Base-by-base conservation (phyloP, 2,329 filamentous ascomycete genomes). In the Beauveria rudraprayagi region DNA sequence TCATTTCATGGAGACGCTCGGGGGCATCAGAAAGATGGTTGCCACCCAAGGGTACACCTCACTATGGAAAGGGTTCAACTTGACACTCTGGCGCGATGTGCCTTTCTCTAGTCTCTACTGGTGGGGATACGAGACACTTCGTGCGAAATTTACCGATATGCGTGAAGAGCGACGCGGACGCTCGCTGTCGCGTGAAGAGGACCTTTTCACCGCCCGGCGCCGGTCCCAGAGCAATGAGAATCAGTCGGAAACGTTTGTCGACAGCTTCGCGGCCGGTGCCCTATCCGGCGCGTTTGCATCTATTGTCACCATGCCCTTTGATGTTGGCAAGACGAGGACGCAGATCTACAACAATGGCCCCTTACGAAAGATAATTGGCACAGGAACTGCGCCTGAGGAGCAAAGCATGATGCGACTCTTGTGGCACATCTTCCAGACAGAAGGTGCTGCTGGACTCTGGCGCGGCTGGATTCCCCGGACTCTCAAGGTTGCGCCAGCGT, bases 81-180 rank as follows among this genome's bases (percentile, higher is more conserved):
- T 99, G 67, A 97, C 93, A 0, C 82, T 99, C 62, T 99, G 94
- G 94, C 84, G 94, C 65, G 94, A 99, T 70, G 94, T 97, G 0
- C 94, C 94, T 0, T 99, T 99, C 70, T 97, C 93, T 1, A 94
- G 90, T 3, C 83, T 99, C 50, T 99, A 99, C 77, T 99, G 94
- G 94, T 95, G 90, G 86, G 93, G 94, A 14, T 99, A 99, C 72
- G 94, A 99, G 77, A 86, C 84, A 19, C 87, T 93, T 60, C 86
- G 92, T 58, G 85, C 86, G 26, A 77, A 78, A 57, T 75, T 97
- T 61, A 88, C 86, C 1, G 87, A 92, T 66, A 75, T 84, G 54
- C 86, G 92, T 65, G 83, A 81, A 70, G 76, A 77, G 56, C 71
- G 74, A 26, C 73, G 77, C 28, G 80, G 79, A 0, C 75, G 76